Evolutionary conservation across 2,329 filamentous ascomycete species (phyloP), one percentile per base, ranked within the genome.

Genomic region (Fusarium sp.): DNA sequence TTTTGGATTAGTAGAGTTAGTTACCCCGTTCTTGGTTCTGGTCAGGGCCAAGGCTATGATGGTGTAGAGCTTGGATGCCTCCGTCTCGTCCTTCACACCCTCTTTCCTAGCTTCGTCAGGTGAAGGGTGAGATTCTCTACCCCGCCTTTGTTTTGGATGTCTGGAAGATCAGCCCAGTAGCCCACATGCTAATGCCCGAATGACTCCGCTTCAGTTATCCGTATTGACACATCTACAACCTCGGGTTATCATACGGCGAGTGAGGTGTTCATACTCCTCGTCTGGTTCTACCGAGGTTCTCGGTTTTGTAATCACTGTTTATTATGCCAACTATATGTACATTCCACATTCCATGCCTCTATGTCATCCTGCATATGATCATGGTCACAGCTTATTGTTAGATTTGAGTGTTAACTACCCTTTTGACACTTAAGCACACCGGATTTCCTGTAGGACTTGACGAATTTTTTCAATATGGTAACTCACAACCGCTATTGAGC

Each of bases 401-500:
- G 9, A 2, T 40, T 16, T 40, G 36, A 20, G 10, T 2, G 1
- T 16, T 20, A 40, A 40, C 16, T 0, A 6, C 10, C 36, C 6
- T 9, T 11, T 20, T 4, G 16, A 40, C 36, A 40, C 13, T 34
- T 14, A 11, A 34, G 31, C 6, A 34, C 31, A 14, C 31, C 4
- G 14, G 13, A 34, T 6, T 14, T 34, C 5, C 31, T 4, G 10
- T 3, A 31, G 9, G 10, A 14, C 13, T 14, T 14, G 31, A 20
- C 16, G 5, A 6, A 13, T 20, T 2, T 1, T 13, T 20, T 5
- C 13, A 8, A 42, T 9, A 20, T 42, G 38, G 38, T 23, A 4
- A 42, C 4, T 3, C 0, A 8, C 10, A 6, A 2, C 2, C 6
- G 0, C 18, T 20, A 11, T 3, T 14, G 0, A 13, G 11, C 8